Conservation (phyloP, 2,329 filamentous ascomycete species). For the Sporothrix euskadiensis region DNA sequence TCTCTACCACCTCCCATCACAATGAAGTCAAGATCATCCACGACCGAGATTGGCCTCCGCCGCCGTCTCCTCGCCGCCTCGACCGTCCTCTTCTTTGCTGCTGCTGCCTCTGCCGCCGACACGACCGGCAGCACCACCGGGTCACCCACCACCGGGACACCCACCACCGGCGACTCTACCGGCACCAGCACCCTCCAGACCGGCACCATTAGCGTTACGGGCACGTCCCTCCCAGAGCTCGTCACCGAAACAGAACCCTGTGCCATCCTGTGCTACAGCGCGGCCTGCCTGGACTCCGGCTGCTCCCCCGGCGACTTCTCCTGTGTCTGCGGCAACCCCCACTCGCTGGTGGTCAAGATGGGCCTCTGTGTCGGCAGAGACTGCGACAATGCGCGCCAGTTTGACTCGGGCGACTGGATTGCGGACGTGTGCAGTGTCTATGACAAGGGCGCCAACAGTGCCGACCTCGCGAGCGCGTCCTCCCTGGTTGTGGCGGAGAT, state of each 20-base stretch:
- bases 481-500: conserved; percentile 27
- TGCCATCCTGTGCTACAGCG: conserved; percentile 32
- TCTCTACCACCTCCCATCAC: neutral
- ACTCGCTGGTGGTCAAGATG: conserved; percentile 34
- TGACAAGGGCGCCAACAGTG: conserved; percentile 11
- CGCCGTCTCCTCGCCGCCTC: neutral
- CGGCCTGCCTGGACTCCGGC: conserved; percentile 30
- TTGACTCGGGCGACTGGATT: conserved; percentile 32
- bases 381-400: conserved; percentile 29
- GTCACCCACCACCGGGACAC: neutral
- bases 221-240: conserved; percentile 29
- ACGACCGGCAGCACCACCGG: neutral
- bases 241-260: conserved; percentile 31
- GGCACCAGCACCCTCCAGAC: neutral
- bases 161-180: neutral
- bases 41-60: conserved; percentile 6
- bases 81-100: conserved; percentile 7
- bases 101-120: neutral
- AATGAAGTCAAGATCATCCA: conserved; percentile 8
- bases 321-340: conserved; percentile 34
- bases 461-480: conserved; percentile 29
- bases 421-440: conserved; percentile 31
- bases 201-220: conserved; percentile 28
- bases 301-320: conserved; percentile 30
- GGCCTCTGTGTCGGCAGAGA: conserved; percentile 32